These are phyloP conservation scores for Cucumis melo DNA, from an alignment of 306 rosid species.

Conservation along the genomic window DNA sequence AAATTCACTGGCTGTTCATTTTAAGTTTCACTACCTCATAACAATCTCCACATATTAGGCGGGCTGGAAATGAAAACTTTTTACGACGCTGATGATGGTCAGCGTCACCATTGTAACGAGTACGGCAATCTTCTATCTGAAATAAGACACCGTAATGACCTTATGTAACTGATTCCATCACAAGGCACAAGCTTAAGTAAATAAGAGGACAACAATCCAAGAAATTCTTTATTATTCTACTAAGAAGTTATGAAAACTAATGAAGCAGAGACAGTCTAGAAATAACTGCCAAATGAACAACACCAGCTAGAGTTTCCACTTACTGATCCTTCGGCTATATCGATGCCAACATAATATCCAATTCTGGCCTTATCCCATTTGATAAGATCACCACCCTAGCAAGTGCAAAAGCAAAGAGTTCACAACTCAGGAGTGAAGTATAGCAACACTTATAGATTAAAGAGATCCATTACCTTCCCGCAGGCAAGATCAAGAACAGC, in stretches of 20 bases:
- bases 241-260: not conserved
- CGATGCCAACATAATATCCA: conserved; percentile 95
- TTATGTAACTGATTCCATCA: not conserved
- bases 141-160: conserved; percentile 1
- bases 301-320: conserved; percentile 17
- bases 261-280: not conserved
- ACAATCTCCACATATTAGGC: conserved; percentile 90
- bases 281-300: conserved; percentile 6
- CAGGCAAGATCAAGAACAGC: conserved; percentile 96
- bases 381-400: conserved; percentile 97
- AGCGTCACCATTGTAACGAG: conserved; percentile 94
- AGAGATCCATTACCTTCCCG: conserved; percentile 61
- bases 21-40: conserved; percentile 51
- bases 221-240: not conserved
- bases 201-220: not conserved
- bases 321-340: conserved; percentile 93
- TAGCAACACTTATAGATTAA: not conserved
- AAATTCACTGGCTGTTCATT: not conserved
- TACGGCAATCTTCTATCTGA: conserved; percentile 94
- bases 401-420: conserved; percentile 4
- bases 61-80: conserved; percentile 88
- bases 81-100: conserved; percentile 90
- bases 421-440: not conserved
- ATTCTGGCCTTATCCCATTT: conserved; percentile 97
- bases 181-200: not conserved